Percentiles rank a stretch among this genome's conserved stretches.
Conservation (phyloP, 257 asterid species). For the Dorcoceras hygrometricum region DNA sequence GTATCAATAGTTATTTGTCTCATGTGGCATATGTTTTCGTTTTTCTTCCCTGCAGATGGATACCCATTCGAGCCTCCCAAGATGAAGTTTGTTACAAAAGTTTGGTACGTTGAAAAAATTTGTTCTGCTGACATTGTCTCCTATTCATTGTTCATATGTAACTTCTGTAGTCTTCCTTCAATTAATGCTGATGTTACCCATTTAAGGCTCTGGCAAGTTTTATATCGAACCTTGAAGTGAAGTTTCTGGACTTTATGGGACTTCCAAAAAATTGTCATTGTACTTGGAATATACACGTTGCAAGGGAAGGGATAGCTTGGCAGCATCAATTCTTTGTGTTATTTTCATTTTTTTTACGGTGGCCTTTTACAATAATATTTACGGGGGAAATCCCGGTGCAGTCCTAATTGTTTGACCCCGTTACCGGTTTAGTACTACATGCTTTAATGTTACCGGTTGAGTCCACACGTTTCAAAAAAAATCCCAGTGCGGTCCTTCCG, state of each 20-base stretch:
- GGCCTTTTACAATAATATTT: not conserved
- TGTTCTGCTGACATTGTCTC: slow-evolving; percentile 14
- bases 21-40: not conserved
- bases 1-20: not conserved
- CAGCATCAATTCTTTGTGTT: not conserved
- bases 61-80: slow-evolving; percentile 98
- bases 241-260: slow-evolving; percentile 8
- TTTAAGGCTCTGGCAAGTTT: not conserved
- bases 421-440: too few relatives aligned
- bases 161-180: slow-evolving; percentile 11
- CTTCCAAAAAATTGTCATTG: too few relatives aligned
- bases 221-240: not conserved
- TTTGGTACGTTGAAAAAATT: slow-evolving; percentile 64
- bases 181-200: slow-evolving; percentile 7
- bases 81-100: slow-evolving; percentile 89
- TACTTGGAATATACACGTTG: not conserved
- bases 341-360: not conserved
- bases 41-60: slow-evolving; percentile 61
- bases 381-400: too few relatives aligned
- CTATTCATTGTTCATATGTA: slow-evolving; percentile 17
- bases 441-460: too few relatives aligned
- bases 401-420: too few relatives aligned
- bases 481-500: too few relatives aligned
- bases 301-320: not conserved
- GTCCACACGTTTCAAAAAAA: too few relatives aligned